Base-by-base conservation (phyloP, 148 eudicot genomes). In the Salicornia ramosissima region DNA sequence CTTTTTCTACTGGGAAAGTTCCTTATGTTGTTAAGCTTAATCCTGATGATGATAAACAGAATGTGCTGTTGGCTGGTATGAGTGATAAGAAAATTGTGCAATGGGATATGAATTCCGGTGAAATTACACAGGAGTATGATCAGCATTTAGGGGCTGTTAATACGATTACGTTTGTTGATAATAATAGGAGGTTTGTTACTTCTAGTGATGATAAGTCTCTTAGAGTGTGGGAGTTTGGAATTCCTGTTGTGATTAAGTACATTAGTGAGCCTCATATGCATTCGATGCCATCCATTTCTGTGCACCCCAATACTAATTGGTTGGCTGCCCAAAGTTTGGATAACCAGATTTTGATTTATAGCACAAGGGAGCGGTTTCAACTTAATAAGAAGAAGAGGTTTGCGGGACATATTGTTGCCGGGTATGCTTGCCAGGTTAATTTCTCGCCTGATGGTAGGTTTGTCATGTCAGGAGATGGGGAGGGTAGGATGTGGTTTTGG, bases 261-360 rank as follows among this genome's bases (percentile, higher is more conserved):
- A 93, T 93, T 50, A 93, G 98, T 64, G 98, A 93, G 63, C 98
- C 98, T 26, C 97, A 93, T 76, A 93, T 93, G 98, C 98, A 93
- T 71, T 93, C 98, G 1, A 93, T 93, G 98, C 97, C 98, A 5
- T 78, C 98, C 0, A 90, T 93, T 64, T 56, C 96, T 25, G 81
- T 88, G 64, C 98, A 93, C 63, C 98, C 96, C 0, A 88, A 93
- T 80, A 75, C 81, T 12, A 93, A 93, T 77, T 93, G 95, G 95
- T 77, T 93, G 46, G 98, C 98, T 18, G 93, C 96, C 2, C 98
- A 90, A 81, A 90, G 98, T 79, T 84, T 93, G 88, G 98, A 93
- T 73, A 93, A 93, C 65, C 98, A 93, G 87, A 93, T 93, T 74
- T 83, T 93, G 79, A 88, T 93, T 6, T 93, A 90, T 78, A 84